Percentiles rank a stretch among this genome's conserved stretches.
Evolutionary conservation across 2,329 filamentous ascomycete genomes (phyloP).

Genomic region (Fusarium sp.): DNA sequence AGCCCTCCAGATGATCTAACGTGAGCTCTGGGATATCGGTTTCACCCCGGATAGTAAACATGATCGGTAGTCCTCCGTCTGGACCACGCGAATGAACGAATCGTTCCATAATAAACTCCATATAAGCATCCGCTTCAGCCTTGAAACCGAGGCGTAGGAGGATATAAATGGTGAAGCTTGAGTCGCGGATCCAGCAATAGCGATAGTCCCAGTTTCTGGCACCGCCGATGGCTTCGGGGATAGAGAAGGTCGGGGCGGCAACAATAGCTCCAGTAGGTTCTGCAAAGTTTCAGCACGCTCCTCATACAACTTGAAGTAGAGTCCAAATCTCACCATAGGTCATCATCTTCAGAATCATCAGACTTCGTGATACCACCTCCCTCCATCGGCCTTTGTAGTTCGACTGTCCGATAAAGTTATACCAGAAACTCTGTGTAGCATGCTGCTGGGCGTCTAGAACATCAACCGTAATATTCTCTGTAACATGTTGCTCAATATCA

Average conservation of each 20-base stretch:
- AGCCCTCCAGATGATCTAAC: constrained; percentile 78
- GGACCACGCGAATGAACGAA: constrained; percentile 71
- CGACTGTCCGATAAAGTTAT: constrained; percentile 77
- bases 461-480: constrained; percentile 67
- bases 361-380: constrained; percentile 76
- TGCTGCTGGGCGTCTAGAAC: constrained; percentile 74
- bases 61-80: constrained; percentile 77
- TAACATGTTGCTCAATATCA: constrained; percentile 69
- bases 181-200: constrained; percentile 83
- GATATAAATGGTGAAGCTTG: constrained; percentile 83
- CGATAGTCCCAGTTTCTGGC: constrained; percentile 77
- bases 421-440: constrained; percentile 79
- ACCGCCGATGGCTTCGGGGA: constrained; percentile 80
- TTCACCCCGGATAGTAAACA: constrained; percentile 83
- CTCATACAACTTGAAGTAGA: accelerated
- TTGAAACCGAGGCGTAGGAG: constrained; percentile 81
- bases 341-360: constrained; percentile 81
- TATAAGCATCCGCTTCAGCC: constrained; percentile 81
- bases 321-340: constrained; percentile 64
- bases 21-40: constrained; percentile 80
- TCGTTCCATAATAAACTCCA: constrained; percentile 80
- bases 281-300: constrained; percentile 29
- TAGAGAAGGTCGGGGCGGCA: constrained; percentile 80
- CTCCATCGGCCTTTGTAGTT: constrained; percentile 79
- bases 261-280: constrained; percentile 84